phyloP scores from a whole-genome alignment of 495 filamentous ascomycete species.

The Annulohypoxylon moriforme region DNA sequence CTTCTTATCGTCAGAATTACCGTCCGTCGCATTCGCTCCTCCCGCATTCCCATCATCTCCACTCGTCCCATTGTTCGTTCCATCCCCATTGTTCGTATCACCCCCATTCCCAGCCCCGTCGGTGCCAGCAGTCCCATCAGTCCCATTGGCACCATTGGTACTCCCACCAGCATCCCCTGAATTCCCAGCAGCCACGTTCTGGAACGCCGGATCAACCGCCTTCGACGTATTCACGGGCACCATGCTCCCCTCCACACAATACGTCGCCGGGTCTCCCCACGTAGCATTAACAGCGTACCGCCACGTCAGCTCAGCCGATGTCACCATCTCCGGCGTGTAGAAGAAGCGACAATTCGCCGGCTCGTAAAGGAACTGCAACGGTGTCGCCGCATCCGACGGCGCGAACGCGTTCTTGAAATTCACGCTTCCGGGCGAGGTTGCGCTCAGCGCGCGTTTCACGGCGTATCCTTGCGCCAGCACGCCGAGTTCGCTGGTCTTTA shows the following conservation, averaged over 20 bases:
- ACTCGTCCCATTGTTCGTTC: not conserved
- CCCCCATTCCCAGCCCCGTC: not conserved
- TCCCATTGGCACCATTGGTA: not conserved
- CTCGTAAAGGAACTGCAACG: slow-evolving; percentile 65
- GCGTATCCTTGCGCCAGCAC: slow-evolving; percentile 36
- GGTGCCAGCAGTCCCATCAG: not conserved
- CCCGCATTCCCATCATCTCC: not conserved
- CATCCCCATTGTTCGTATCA: no score
- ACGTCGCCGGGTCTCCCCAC: slow-evolving; percentile 78
- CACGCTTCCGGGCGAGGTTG: slow-evolving; percentile 33
- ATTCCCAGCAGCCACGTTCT: not conserved
- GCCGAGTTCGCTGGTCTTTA: slow-evolving; percentile 38
- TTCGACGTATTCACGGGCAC: slow-evolving; percentile 4
- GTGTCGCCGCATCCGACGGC: slow-evolving; percentile 46
- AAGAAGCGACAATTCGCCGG: slow-evolving; percentile 66
- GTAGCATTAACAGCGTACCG: slow-evolving; percentile 67
- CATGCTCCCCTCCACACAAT: slow-evolving; percentile 31
- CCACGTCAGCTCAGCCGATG: slow-evolving; percentile 58
- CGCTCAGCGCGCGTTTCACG: not conserved
- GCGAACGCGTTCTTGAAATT: slow-evolving; percentile 55
- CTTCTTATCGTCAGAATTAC: not conserved
- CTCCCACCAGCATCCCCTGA: not conserved
- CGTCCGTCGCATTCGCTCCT: not conserved
- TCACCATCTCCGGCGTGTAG: slow-evolving; percentile 61
- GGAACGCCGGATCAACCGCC: slow-evolving; percentile 25